Conservation (phyloP, 2,329 filamentous ascomycete genomes). For the Hortaea sp. region DNA sequence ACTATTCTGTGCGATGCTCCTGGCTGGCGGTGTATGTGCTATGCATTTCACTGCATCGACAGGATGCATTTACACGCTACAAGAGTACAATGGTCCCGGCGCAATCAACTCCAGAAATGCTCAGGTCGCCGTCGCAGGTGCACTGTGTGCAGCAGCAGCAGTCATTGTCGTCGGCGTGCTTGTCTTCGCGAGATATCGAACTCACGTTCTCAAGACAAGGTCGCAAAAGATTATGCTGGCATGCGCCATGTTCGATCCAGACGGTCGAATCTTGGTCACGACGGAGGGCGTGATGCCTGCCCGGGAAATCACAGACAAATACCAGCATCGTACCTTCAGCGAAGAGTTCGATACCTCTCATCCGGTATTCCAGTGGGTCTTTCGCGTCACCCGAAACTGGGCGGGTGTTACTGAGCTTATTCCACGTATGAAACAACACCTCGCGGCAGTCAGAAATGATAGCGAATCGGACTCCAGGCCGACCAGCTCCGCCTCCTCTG, state of each 20-base stretch:
- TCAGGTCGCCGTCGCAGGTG: conserved; percentile 64
- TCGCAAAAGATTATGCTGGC: conserved; percentile 47
- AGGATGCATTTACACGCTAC: conserved; percentile 65
- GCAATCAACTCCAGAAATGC: conserved; percentile 45
- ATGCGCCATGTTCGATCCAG: conserved; percentile 56
- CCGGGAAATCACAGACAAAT: conserved; percentile 69
- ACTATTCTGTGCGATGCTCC: conserved; percentile 52
- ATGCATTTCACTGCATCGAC: conserved; percentile 80
- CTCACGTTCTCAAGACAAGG: conserved; percentile 29
- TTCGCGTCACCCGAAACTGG: conserved; percentile 73
- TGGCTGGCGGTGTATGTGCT: conserved; percentile 66
- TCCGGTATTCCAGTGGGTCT: conserved; percentile 80
- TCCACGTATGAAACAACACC: conserved; percentile 60
- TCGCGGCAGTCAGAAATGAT: conserved; percentile 37
- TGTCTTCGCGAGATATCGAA: conserved; percentile 29
- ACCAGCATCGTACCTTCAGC: conserved; percentile 53
- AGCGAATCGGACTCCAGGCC: conserved; percentile 20
- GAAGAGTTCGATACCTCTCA: conserved; percentile 70
- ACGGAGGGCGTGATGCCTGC: conserved; percentile 60
- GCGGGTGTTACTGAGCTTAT: conserved; percentile 55
- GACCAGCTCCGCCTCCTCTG: conserved; percentile 20
- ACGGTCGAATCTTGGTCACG: conserved; percentile 58
- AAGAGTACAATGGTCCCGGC: conserved; percentile 30
- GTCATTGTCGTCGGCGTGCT: conserved; percentile 26
- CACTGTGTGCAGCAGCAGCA: conserved; percentile 39